phyloP scores from a whole-genome alignment of 441 rosid species.

The Aquilaria agallochum region DNA sequence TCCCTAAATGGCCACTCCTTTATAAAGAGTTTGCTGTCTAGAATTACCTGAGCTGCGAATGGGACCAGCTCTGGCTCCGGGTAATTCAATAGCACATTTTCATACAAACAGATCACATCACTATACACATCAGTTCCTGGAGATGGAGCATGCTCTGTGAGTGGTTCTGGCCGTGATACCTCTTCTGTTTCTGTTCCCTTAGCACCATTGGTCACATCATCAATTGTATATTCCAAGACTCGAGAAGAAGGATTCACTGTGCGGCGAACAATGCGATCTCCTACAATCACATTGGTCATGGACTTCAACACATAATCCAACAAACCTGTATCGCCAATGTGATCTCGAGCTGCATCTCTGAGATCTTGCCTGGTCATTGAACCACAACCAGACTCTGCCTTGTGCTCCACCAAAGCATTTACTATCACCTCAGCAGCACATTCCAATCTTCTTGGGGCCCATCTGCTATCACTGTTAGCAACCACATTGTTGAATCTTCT shows the following conservation, averaged over 20 bases:
- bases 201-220: conserved; percentile 32
- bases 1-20: conserved; percentile 70
- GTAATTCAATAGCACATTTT: conserved; percentile 45
- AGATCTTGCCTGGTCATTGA: conserved; percentile 92
- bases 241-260: conserved; percentile 56
- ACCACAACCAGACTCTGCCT: conserved; percentile 23
- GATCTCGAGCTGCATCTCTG: conserved; percentile 85
- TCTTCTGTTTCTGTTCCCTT: conserved; percentile 18
- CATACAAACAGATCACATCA: conserved; percentile 52
- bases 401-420: conserved; percentile 51
- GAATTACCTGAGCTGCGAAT: conserved; percentile 46
- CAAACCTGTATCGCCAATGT: conserved; percentile 91
- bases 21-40: conserved; percentile 71
- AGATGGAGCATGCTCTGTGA: conserved; percentile 16
- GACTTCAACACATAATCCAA: conserved; percentile 83
- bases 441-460: conserved; percentile 80
- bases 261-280: conserved; percentile 46
- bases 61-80: conserved; percentile 46
- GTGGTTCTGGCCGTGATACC: conserved; percentile 17
- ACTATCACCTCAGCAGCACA: conserved; percentile 78
- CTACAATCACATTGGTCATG: conserved; percentile 74
- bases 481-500: conserved; percentile 38
- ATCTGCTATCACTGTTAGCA: conserved; percentile 66
- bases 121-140: conserved; percentile 47
- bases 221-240: conserved; percentile 71